Evolutionary conservation across 805 yeast species (phyloP).

Genomic region (Wickerhamomyces xylosicus): DNA sequence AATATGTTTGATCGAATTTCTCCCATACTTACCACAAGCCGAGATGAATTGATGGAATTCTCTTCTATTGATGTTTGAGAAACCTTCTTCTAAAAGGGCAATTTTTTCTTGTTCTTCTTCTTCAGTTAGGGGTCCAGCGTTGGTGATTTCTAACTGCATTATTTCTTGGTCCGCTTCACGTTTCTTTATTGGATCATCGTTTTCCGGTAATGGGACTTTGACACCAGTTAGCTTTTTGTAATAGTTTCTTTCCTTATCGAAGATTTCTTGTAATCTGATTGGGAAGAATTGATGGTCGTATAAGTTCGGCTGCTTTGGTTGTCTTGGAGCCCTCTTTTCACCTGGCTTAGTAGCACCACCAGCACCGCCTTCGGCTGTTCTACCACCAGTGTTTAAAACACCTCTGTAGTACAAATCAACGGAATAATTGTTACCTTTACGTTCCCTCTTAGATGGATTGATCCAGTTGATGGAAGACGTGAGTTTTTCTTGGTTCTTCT

Average conservation of each 20-base stretch:
- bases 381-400: slow-evolving; percentile 64
- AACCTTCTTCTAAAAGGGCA: slow-evolving; percentile 56
- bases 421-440: slow-evolving; percentile 68
- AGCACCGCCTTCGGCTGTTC: slow-evolving; percentile 22
- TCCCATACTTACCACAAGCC: slow-evolving; percentile 68
- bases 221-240: slow-evolving; percentile 59
- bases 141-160: slow-evolving; percentile 64
- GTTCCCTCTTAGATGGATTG: slow-evolving; percentile 76
- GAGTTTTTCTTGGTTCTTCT: slow-evolving; percentile 40
- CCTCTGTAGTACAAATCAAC: slow-evolving; percentile 83
- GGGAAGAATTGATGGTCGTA: slow-evolving; percentile 92
- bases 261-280: slow-evolving; percentile 59
- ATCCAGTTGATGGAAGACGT: slow-evolving; percentile 56
- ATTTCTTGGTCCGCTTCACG: slow-evolving; percentile 34
- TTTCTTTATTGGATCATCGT: slow-evolving; percentile 35
- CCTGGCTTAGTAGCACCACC: slow-evolving; percentile 3
- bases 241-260: slow-evolving; percentile 73
- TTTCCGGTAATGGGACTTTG: slow-evolving; percentile 43
- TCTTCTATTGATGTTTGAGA: slow-evolving; percentile 72
- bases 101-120: slow-evolving; percentile 64
- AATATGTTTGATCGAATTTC: slow-evolving; percentile 61
- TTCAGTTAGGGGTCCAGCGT: slow-evolving; percentile 72
- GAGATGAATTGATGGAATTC: slow-evolving; percentile 80
- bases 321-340: slow-evolving; percentile 52
- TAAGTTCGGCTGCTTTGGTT: slow-evolving; percentile 75